Percentiles rank a stretch among this genome's conserved stretches.
Conservation (phyloP, 805 yeast species). For the Spathaspora hagerdaliae region DNA sequence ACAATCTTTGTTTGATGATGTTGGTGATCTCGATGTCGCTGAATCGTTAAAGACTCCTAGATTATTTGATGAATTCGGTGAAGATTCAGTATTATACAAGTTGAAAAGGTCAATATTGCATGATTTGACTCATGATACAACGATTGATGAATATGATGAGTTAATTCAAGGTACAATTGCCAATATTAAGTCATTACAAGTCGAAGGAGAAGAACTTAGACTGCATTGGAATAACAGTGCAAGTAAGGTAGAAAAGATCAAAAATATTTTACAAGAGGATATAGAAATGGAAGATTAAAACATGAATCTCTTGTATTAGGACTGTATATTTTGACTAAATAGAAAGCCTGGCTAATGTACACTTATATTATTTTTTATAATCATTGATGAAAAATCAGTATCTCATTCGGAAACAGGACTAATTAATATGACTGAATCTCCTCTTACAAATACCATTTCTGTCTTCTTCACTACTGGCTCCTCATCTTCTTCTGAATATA, state of each 20-base stretch:
- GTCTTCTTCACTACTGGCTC: constrained; percentile 52
- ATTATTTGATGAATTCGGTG: constrained; percentile 16
- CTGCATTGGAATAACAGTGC: constrained; percentile 35
- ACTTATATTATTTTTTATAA: too few species aligned
- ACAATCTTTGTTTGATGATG: constrained; percentile 14
- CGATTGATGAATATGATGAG: constrained; percentile 29
- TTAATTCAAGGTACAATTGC: constrained; percentile 19
- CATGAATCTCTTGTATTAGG: too few species aligned
- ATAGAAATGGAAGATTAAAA: constrained; percentile 10
- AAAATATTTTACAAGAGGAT: constrained; percentile 15
- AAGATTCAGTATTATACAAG: constrained; percentile 20
- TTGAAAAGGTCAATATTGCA: constrained; percentile 17
- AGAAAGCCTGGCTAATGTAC: too few species aligned
- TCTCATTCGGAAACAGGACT: constrained; percentile 29
- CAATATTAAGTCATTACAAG: constrained; percentile 25
- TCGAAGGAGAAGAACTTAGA: constrained; percentile 28
- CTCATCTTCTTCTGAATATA: constrained; percentile 51
- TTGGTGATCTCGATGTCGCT: constrained; percentile 10
- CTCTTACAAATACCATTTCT: constrained; percentile 93
- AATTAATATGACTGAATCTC: constrained; percentile 92
- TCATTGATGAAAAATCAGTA: too few species aligned
- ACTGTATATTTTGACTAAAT: too few species aligned
- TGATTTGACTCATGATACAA: constrained; percentile 13
- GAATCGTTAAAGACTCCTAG: constrained; percentile 14
- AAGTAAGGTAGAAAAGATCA: constrained; percentile 23